Conservation (phyloP, 163 green algal genomes). For the Coccomyxa subellipsoidea region DNA sequence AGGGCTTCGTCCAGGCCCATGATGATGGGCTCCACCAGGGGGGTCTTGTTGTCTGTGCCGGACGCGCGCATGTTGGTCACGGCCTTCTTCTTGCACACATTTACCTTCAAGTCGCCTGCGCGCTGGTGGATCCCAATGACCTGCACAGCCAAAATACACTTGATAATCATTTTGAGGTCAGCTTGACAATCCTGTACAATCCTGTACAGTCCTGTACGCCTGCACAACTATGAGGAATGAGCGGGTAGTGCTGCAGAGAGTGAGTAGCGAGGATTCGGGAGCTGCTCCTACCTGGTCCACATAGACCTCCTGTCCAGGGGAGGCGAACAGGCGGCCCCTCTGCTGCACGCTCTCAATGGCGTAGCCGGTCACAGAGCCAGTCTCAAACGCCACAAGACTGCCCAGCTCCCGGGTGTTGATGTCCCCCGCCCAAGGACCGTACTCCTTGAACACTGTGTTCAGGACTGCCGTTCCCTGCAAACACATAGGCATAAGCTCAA, state of each 20-base stretch:
- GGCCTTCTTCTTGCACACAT: slow-evolving; percentile 96
- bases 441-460: slow-evolving; percentile 90
- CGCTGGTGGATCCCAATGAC: slow-evolving; percentile 94
- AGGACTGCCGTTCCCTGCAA: slow-evolving; percentile 82
- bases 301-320: slow-evolving; percentile 88
- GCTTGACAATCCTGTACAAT: background rate
- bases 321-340: slow-evolving; percentile 85
- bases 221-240: too few relatives aligned
- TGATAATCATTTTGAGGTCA: too few relatives aligned
- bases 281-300: slow-evolving; percentile 71
- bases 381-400: slow-evolving; percentile 87
- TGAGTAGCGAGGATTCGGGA: background rate
- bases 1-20: slow-evolving; percentile 93
- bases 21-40: slow-evolving; percentile 62
- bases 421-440: slow-evolving; percentile 66
- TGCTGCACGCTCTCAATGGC: slow-evolving; percentile 80
- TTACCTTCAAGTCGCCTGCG: slow-evolving; percentile 88
- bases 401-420: slow-evolving; percentile 87
- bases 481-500: too few relatives aligned
- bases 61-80: slow-evolving; percentile 66
- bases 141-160: slow-evolving; percentile 26
- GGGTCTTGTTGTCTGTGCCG: slow-evolving; percentile 71
- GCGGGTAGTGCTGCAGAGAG: background rate
- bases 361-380: slow-evolving; percentile 73
- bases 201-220: background rate